phyloP scores from a whole-genome alignment of 2,329 filamentous ascomycete species.

The Hypoxylon sp. region DNA sequence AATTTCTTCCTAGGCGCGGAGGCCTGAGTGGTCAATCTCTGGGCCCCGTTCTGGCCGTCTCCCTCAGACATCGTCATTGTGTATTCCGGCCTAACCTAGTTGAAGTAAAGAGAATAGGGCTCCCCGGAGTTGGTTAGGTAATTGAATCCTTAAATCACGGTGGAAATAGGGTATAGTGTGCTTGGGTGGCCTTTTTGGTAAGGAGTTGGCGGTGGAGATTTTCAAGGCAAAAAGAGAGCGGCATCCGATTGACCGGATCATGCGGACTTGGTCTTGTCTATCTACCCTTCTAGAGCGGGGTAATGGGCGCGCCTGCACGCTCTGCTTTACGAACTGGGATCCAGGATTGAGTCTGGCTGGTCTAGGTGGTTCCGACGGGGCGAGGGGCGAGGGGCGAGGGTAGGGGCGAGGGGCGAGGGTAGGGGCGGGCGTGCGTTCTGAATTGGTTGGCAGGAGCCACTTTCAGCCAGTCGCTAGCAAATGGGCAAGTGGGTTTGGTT shows the following conservation, averaged over 20 bases:
- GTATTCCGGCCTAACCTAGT: constrained; percentile 3
- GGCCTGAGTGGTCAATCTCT: constrained; percentile 39
- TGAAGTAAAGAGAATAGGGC: background rate
- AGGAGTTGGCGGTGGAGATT: constrained; percentile 30
- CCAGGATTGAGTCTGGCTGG: constrained; percentile 8
- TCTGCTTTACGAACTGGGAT: constrained; percentile 1
- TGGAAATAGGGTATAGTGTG: constrained; percentile 28
- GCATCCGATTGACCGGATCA: constrained; percentile 38
- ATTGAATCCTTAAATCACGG: constrained; percentile 33
- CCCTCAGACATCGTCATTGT: constrained; percentile 46
- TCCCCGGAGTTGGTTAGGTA: constrained; percentile 29
- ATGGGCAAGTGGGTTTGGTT: no score
- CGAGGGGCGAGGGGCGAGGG: no score
- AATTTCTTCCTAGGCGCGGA: constrained; percentile 55
- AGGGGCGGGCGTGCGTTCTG: no score
- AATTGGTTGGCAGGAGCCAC: constrained; percentile 28
- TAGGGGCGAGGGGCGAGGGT: no score
- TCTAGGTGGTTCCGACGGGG: constrained; percentile 29
- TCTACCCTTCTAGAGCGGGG: constrained; percentile 36
- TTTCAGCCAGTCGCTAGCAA: constrained; percentile 16
- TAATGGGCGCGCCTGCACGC: constrained; percentile 11
- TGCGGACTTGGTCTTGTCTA: constrained; percentile 29
- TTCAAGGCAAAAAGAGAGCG: constrained; percentile 13
- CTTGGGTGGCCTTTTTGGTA: constrained; percentile 24
- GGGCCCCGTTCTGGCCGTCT: constrained; percentile 40